These are phyloP conservation scores for Cyclostephanos tholiformis DNA, from an alignment of 108 stramenopile species.

Conservation along the genomic window DNA sequence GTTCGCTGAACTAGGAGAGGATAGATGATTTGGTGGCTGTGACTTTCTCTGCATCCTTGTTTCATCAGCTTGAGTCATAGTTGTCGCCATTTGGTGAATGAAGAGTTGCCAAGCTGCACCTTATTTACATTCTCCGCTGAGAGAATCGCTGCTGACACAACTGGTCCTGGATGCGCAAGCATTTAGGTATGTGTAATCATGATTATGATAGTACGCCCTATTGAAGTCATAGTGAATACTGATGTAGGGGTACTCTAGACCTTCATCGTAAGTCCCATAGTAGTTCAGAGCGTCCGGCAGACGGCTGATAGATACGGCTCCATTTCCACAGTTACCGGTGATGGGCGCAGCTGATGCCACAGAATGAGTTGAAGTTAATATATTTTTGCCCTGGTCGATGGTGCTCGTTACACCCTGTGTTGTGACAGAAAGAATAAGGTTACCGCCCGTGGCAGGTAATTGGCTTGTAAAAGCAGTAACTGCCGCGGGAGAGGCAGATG, in stretches of 20 bases:
- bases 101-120: neutral
- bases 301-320: neutral
- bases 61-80: neutral
- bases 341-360: neutral
- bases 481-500: neutral
- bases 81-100: neutral
- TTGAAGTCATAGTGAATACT: conserved; percentile 15
- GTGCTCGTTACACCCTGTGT: neutral
- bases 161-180: neutral
- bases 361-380: neutral
- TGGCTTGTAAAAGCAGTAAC: neutral
- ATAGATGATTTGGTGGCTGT: neutral
- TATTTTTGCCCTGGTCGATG: neutral
- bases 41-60: neutral
- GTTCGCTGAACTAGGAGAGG: no score
- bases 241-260: conserved; percentile 1
- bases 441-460: neutral
- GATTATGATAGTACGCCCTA: conserved; percentile 1
- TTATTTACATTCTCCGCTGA: neutral
- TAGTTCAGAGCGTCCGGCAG: conserved; percentile 10
- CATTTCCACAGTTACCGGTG: neutral
- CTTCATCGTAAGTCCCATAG: conserved; percentile 10
- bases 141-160: neutral
- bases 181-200: conserved; percentile 10
- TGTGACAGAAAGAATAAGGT: neutral